Base-by-base conservation (phyloP, 352 stramenopile species). In the Globisporangium canariense region DNA sequence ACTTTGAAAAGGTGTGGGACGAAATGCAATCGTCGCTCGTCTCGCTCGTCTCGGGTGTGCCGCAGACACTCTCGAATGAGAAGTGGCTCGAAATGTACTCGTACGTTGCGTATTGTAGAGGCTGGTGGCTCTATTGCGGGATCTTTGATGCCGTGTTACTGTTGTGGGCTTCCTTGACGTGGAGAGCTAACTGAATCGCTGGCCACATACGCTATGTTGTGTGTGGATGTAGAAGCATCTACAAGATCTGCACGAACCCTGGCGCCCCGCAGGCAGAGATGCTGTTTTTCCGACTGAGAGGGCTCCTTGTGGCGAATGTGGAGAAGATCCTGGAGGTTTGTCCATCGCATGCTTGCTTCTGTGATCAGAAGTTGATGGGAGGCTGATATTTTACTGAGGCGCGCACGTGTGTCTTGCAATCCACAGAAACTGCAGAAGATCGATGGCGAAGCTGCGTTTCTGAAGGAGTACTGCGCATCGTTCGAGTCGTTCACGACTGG, bases 31-130 rank as follows among this genome's bases (percentile, higher is more conserved):
- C 77, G 25, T 72, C 78, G n/a, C 73, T 96, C 43, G 73, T 80
- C 55, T 90, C 85, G 67, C 69, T 96, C 14, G 71, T 96, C 8
- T 92, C 81, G 30, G 87, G 85, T 2, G 62, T 66, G 25, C 83
- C 80, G 36, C 76, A 90, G 65, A 80, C 77, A 30, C 72, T 96
- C 32, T 87, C 80, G 32, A 88, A 92, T 58, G 82, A 93, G 16
- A 92, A 90, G 54, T 96, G 87, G 87, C 78, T 94, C 38, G 78
- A 88, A 32, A 92, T 96, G 77, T 94, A 93, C 69, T 91, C 81
- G 85, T 93, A 90, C 64, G 85, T 85, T 10, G n/a, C 3, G 8
- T 25, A 28, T 28, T 28, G 25, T 28, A 28, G 25, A 28, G 58
- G 28, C 13, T 54, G 7, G 16, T 45, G 10, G 18, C 7, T 25